Conservation (phyloP, 2,329 filamentous ascomycete genomes). For the Lojkania enalia region DNA sequence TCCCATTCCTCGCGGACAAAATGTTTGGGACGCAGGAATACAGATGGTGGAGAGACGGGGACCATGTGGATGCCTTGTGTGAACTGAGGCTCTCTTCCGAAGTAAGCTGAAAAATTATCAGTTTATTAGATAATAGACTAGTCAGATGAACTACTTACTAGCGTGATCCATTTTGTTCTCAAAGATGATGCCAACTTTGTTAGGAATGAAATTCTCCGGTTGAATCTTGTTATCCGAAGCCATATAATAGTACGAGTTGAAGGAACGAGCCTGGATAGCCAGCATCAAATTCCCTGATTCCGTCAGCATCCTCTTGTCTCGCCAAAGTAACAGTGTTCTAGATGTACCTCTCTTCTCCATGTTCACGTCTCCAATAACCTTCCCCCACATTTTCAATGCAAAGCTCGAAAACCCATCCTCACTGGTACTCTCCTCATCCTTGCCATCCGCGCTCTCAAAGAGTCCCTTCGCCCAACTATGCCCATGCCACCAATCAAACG, state of each 20-base stretch:
- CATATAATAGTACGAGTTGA: conserved; percentile 84
- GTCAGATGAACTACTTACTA: conserved; percentile 77
- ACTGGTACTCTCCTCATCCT: conserved; percentile 84
- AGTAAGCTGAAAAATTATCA: conserved; percentile 68
- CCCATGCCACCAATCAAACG: conserved; percentile 92
- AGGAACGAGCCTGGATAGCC: conserved; percentile 70
- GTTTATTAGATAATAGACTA: conserved; percentile 69
- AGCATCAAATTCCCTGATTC: conserved; percentile 75
- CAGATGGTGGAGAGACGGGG: conserved; percentile 69
- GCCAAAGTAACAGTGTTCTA: neutral
- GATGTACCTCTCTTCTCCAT: conserved; percentile 68
- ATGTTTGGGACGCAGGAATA: conserved; percentile 64
- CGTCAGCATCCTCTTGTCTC: conserved; percentile 3
- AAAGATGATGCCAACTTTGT: conserved; percentile 77
- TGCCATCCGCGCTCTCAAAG: conserved; percentile 71
- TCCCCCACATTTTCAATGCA: conserved; percentile 92
- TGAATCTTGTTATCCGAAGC: conserved; percentile 68
- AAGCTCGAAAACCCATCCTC: conserved; percentile 89
- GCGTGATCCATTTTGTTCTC: conserved; percentile 96
- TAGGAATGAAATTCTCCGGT: conserved; percentile 75
- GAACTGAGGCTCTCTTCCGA: conserved; percentile 66
- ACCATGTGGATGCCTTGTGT: conserved; percentile 83
- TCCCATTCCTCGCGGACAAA: conserved; percentile 74
- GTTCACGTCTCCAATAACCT: conserved; percentile 70
- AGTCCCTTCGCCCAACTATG: conserved; percentile 91